Evolutionary conservation across 1,139 yeast genomes (phyloP).

Genomic region (Saccharomyces uvarum): DNA sequence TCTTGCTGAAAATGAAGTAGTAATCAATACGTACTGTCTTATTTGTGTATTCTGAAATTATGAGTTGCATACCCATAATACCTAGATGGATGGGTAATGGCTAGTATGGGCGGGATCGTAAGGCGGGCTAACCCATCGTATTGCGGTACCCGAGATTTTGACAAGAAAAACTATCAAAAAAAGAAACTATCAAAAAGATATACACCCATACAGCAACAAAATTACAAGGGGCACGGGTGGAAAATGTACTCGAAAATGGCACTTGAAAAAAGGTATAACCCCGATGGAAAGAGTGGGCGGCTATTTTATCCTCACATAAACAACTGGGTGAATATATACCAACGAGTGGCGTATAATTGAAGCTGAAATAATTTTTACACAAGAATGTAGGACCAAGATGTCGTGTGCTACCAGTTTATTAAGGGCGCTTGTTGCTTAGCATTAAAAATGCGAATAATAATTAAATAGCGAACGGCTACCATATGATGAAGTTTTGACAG

Average conservation of each 20-base stretch:
- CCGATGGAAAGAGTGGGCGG: not conserved
- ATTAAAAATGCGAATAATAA: too few relatives aligned
- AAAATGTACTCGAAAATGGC: not conserved
- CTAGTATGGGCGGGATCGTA: constrained; percentile 1
- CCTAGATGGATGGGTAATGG: not conserved
- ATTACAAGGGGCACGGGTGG: not conserved
- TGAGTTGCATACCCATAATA: not conserved
- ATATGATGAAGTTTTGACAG: too few relatives aligned
- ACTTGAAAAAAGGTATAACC: not conserved
- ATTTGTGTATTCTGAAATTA: not conserved
- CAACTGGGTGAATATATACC: not conserved
- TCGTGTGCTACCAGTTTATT: too few relatives aligned
- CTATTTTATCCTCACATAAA: not conserved
- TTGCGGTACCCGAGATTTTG: not conserved
- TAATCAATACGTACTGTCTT: not conserved
- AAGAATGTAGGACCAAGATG: too few relatives aligned
- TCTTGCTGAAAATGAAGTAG: not conserved
- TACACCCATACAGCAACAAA: not conserved
- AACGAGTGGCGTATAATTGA: not conserved
- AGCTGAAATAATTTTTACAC: too few relatives aligned
- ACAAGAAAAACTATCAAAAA: not conserved
- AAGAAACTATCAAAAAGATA: not conserved
- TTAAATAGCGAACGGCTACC: too few relatives aligned
- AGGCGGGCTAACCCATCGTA: not conserved
- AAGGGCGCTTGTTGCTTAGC: too few relatives aligned